phyloP scores from a whole-genome alignment of 2,329 filamentous ascomycete species.

The Dendrostoma leiphaemia region DNA sequence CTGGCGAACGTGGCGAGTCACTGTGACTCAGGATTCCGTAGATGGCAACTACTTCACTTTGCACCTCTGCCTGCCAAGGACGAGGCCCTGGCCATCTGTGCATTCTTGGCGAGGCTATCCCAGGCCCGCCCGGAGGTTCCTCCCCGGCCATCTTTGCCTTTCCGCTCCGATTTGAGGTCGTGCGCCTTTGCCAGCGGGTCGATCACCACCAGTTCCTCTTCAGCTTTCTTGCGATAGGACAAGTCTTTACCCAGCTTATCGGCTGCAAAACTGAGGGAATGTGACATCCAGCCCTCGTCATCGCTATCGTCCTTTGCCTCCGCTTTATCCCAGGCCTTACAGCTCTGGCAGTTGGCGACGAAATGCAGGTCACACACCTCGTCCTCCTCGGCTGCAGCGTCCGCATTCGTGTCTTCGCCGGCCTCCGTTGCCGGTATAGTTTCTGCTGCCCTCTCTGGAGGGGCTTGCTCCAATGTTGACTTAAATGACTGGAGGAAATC shows the following conservation, averaged over 20 bases:
- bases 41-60: conserved; percentile 33
- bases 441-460: conserved; percentile 36
- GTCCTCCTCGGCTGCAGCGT: conserved; percentile 54
- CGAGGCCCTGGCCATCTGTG: conserved; percentile 51
- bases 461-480: conserved; percentile 63
- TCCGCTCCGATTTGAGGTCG: conserved; percentile 66
- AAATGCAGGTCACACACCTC: conserved; percentile 91
- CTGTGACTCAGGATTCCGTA: too few species aligned
- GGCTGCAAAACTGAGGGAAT: conserved; percentile 81
- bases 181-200: conserved; percentile 83
- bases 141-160: conserved; percentile 52
- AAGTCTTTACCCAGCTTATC: conserved; percentile 90
- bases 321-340: conserved; percentile 75
- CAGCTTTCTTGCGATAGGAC: conserved; percentile 84
- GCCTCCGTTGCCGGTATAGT: conserved; percentile 20
- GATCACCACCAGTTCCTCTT: conserved; percentile 89
- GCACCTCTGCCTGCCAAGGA: conserved; percentile 57
- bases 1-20: too few species aligned
- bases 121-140: conserved; percentile 54
- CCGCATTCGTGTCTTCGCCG: conserved; percentile 27
- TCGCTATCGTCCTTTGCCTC: conserved; percentile 54
- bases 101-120: conserved; percentile 55
- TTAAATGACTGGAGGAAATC: conserved; percentile 78
- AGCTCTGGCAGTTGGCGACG: conserved; percentile 92
- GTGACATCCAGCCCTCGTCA: conserved; percentile 78